Conservation (phyloP, 192 early-diverging fungal genomes). For the Backusella circina region DNA sequence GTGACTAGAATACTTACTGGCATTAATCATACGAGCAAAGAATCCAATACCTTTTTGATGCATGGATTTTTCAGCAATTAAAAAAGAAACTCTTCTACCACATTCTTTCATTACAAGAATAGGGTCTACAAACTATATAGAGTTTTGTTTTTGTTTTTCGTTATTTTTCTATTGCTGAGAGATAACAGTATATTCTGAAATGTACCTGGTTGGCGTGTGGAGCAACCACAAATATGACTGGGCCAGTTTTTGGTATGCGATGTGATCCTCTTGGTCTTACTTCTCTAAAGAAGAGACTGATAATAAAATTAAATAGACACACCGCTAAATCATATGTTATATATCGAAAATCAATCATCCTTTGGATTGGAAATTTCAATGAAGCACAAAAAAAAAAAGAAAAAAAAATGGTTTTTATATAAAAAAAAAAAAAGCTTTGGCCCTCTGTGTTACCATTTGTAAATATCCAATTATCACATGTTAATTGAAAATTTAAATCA, state of each 20-base stretch:
- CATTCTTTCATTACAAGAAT: constrained; percentile 81
- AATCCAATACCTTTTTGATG: constrained; percentile 78
- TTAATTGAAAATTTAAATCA: not conserved
- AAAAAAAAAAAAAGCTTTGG: not conserved
- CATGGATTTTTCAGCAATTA: constrained; percentile 90
- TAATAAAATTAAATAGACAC: constrained; percentile 61
- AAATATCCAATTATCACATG: not conserved
- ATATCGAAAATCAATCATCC: not conserved
- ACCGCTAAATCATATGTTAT: constrained; percentile 62
- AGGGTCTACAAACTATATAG: constrained; percentile 88
- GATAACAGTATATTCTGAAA: not conserved
- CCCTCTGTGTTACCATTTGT: not conserved
- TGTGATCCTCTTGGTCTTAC: constrained; percentile 79
- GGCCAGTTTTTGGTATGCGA: constrained; percentile 82
- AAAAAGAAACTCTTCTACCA: constrained; percentile 70
- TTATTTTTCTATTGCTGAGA: not conserved
- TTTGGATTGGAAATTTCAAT: not conserved
- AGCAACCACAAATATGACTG: constrained; percentile 93
- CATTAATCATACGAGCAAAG: constrained; percentile 73
- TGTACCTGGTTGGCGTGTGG: constrained; percentile 74
- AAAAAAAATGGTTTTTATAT: not conserved
- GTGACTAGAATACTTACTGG: constrained; percentile 57
- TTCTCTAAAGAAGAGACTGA: constrained; percentile 88
- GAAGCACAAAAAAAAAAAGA: not conserved
- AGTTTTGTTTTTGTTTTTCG: not conserved